Conservation (phyloP, 345 rosid species). For the Euphorbia tirucalli region DNA sequence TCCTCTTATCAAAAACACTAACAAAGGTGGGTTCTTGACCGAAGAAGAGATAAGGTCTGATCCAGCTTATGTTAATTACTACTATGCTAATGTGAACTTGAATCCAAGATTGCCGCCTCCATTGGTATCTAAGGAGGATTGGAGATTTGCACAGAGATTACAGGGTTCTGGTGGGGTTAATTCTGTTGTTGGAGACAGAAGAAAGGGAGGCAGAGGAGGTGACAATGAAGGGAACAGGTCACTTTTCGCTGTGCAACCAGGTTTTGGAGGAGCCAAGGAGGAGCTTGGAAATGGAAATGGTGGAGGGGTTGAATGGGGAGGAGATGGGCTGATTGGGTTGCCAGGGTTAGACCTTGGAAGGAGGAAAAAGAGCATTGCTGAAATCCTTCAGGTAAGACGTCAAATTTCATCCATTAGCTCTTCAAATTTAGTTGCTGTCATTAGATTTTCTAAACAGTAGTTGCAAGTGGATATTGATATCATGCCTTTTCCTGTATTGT, state of each 20-base stretch:
- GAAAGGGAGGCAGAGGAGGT: constrained; percentile 43
- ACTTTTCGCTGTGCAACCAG: constrained; percentile 69
- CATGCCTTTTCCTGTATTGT: neutral
- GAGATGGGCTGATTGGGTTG: constrained; percentile 82
- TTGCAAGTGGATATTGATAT: neutral
- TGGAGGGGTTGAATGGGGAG: constrained; percentile 71
- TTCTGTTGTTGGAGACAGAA: constrained; percentile 56
- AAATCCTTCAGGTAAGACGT: constrained; percentile 74
- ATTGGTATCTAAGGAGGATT: constrained; percentile 73
- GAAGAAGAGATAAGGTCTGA: constrained; percentile 84
- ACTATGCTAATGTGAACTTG: constrained; percentile 69
- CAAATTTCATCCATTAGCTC: too few relatives aligned
- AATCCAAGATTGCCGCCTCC: constrained; percentile 95
- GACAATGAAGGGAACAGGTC: constrained; percentile 38
- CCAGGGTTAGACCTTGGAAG: constrained; percentile 61
- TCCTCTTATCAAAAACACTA: constrained; percentile 25
- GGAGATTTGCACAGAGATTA: constrained; percentile 70
- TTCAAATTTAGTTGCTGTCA: too few relatives aligned
- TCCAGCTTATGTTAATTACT: constrained; percentile 71
- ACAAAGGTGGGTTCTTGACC: constrained; percentile 40
- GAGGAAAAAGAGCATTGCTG: constrained; percentile 76
- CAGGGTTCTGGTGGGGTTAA: constrained; percentile 38
- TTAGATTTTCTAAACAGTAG: constrained; percentile 7
- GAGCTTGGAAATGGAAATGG: constrained; percentile 41
- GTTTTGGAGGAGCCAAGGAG: constrained; percentile 52